Evolutionary conservation across 1,284 basidiomycete species (phyloP).

Genomic region (Puccinia coronata): DNA sequence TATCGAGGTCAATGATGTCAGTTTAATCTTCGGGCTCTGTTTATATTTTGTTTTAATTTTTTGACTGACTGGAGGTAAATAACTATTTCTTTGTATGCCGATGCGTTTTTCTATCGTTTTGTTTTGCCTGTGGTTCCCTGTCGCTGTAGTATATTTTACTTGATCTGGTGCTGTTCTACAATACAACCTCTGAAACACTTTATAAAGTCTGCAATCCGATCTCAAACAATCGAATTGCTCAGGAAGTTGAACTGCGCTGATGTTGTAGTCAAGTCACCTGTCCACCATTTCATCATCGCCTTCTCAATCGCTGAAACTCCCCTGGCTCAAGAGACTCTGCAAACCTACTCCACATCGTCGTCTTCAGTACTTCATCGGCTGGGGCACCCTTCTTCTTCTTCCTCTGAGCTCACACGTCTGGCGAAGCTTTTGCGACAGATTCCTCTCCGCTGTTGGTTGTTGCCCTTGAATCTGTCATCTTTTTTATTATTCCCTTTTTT

Average conservation of each 20-base stretch:
- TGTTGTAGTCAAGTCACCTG: too few relatives aligned
- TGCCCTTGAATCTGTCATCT: too few relatives aligned
- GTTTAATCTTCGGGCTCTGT: too few relatives aligned
- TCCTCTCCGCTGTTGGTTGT: neutral
- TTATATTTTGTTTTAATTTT: too few relatives aligned
- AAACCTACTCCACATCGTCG: neutral
- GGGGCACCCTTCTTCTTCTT: neutral
- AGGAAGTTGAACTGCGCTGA: neutral
- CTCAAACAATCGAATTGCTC: neutral
- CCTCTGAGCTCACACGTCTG: neutral
- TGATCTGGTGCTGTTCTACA: slow-evolving; percentile 5
- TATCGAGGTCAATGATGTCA: neutral
- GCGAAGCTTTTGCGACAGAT: neutral
- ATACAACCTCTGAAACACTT: slow-evolving; percentile 2
- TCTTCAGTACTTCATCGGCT: neutral
- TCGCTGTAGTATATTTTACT: neutral
- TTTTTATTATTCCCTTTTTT: neutral
- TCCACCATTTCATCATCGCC: neutral
- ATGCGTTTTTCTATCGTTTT: too few relatives aligned
- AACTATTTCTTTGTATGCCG: too few relatives aligned
- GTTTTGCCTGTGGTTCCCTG: neutral
- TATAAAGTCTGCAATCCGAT: neutral
- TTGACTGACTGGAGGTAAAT: too few relatives aligned
- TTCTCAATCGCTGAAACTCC: neutral
- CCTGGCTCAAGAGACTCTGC: neutral